These are phyloP conservation scores for Borealophlyctis nickersoniae DNA, from an alignment of 192 early-diverging fungal species.

Conservation along the genomic window DNA sequence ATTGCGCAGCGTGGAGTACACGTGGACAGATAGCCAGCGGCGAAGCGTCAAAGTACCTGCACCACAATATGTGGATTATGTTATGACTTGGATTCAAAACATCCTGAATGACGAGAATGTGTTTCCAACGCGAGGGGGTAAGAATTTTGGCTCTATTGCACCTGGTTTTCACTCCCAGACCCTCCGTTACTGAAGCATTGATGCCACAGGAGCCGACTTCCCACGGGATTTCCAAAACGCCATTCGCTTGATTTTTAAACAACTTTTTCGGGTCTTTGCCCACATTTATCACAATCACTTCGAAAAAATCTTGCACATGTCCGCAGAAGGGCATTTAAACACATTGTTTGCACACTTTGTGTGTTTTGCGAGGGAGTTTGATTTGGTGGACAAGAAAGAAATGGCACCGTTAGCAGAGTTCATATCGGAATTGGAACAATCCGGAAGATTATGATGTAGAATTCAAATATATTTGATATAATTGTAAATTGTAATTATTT, in stretches of 20 bases:
- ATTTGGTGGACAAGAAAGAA: slow-evolving; percentile 90
- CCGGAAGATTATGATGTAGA: slow-evolving; percentile 15
- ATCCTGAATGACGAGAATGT: slow-evolving; percentile 82
- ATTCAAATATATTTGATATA: no score
- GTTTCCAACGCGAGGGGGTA: slow-evolving; percentile 89
- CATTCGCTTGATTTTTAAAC: slow-evolving; percentile 73
- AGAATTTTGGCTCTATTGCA: slow-evolving; percentile 11
- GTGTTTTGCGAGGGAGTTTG: slow-evolving; percentile 89
- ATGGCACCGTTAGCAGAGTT: slow-evolving; percentile 75
- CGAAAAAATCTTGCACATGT: slow-evolving; percentile 76
- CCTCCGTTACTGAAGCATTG: no score
- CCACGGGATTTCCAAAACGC: slow-evolving; percentile 71
- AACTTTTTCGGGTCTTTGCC: slow-evolving; percentile 84
- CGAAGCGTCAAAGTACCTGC: slow-evolving; percentile 79
- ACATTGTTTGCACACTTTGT: slow-evolving; percentile 95
- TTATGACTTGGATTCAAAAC: slow-evolving; percentile 81
- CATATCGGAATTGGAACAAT: slow-evolving; percentile 45
- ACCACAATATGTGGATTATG: slow-evolving; percentile 94
- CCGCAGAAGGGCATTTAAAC: slow-evolving; percentile 88
- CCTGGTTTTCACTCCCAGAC: neutral
- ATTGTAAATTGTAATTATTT: no score
- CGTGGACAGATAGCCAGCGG: slow-evolving; percentile 84
- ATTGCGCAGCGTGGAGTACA: slow-evolving; percentile 65
- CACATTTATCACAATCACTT: slow-evolving; percentile 94
- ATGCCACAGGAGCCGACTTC: slow-evolving; percentile 77